These are phyloP conservation scores for Glycine soja DNA, from an alignment of 306 rosid genomes.

Conservation along the genomic window DNA sequence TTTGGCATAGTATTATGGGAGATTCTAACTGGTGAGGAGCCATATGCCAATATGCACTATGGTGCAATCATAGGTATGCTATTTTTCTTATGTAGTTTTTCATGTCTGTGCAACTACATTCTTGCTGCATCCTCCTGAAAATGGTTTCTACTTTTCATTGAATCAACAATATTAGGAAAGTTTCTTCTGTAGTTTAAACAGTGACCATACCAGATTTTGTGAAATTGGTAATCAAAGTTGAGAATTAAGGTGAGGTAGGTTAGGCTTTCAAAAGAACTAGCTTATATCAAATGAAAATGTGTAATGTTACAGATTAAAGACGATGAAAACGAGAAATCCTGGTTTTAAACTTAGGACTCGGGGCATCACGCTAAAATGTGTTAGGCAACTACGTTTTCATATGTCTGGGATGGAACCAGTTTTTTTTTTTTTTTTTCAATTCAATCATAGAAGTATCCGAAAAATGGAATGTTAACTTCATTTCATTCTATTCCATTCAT, in stretches of 20 bases:
- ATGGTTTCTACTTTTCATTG: constrained; percentile 9
- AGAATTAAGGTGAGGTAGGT: constrained; percentile 3
- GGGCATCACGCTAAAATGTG: no score
- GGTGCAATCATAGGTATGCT: constrained; percentile 88
- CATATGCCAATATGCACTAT: constrained; percentile 92
- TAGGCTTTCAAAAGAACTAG: not conserved
- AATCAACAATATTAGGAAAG: not conserved
- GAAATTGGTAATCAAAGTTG: constrained; percentile 1
- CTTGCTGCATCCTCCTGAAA: constrained; percentile 24
- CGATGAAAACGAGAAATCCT: not conserved
- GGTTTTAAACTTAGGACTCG: no score
- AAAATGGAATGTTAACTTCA: not conserved
- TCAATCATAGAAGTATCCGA: not conserved
- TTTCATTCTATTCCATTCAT: not conserved
- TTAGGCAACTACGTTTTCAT: not conserved
- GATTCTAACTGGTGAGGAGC: constrained; percentile 91
- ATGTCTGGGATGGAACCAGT: not conserved
- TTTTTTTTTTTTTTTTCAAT: not conserved
- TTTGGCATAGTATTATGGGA: constrained; percentile 96
- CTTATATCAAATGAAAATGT: not conserved
- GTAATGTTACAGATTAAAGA: not conserved
- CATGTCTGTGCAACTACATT: constrained; percentile 20
- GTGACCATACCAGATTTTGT: not conserved
- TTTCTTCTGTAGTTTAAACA: not conserved
- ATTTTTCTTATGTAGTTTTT: constrained; percentile 27